A percentile compares a stretch with the other conserved stretches of the same genome.
phyloP scores from a whole-genome alignment of 495 filamentous ascomycete genomes.

The Tuber aestivum region DNA sequence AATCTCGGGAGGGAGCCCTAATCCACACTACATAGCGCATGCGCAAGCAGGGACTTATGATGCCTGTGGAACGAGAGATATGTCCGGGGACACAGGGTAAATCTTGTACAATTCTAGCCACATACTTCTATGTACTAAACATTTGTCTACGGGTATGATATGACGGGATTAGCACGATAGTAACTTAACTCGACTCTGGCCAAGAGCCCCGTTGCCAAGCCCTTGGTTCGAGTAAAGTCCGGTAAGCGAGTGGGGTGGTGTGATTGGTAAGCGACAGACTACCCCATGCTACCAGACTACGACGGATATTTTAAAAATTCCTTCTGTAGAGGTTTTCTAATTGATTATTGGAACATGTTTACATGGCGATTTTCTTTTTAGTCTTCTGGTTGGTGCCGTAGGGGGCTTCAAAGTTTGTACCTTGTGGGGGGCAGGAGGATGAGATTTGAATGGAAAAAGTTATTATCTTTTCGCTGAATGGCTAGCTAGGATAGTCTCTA shows the following conservation, averaged over 20 bases:
- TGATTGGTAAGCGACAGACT: neutral
- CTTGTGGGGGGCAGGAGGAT: no score
- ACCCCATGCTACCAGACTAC: no score
- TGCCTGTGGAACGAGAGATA: neutral
- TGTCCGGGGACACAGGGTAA: neutral
- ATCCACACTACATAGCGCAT: neutral
- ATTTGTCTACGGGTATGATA: neutral
- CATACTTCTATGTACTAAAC: neutral
- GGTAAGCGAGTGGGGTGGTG: neutral
- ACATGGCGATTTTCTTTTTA: no score
- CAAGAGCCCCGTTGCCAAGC: neutral
- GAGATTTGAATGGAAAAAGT: no score
- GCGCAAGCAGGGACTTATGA: neutral
- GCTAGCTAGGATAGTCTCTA: no score
- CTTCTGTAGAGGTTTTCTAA: no score
- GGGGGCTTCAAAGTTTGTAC: no score
- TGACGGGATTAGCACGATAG: no score
- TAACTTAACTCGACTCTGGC: neutral
- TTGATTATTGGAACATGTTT: no score
- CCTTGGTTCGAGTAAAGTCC: neutral
- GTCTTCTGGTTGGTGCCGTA: no score
- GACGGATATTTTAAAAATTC: no score
- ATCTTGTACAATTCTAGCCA: neutral
- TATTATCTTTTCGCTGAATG: no score
- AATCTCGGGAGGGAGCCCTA: neutral